Evolutionary conservation across 139 green algal genomes (phyloP), one percentile per base, ranked within the genome.

Genomic region (Desmodesmus armatus): DNA sequence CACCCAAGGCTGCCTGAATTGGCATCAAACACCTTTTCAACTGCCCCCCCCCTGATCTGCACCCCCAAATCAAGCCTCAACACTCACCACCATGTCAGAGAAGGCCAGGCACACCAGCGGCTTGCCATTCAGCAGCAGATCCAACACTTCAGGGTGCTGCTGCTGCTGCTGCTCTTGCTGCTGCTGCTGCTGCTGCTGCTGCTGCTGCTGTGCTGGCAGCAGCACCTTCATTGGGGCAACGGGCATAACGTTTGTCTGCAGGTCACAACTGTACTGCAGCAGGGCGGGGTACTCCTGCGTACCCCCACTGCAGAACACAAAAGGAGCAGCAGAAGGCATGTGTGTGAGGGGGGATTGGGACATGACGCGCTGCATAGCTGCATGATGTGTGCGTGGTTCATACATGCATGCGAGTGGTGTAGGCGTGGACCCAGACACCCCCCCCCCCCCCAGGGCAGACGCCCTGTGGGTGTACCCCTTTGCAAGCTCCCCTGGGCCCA

Each of bases 61-160:
- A 13, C 11, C 27, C 60, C 11, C 3, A 31, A 23, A 78, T 58
- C 6, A 35, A 55, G 35, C 40, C 11, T 33, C 5, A 6, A 4
- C 41, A 49, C 80, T 62, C 90, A 98, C 94, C 77, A 91, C 80
- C 95, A 98, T 97, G 83, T 95, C 40, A 31, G 94, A 91, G 80
- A 98, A 98, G 11, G 89, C 82, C n/a, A 98, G 77, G 35, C 89
- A 87, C 25, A 97, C 17, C 72, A 98, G 83, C 21, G 95, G 94
- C 53, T 85, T 77, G 2, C 95, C 95, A 1, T 88, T 51, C 53
- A 98, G 87, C 67, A 98, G 84, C 37, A 65, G 49, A 9, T 82
- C 82, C 85, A 98, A 62, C n/a, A 87, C 83, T 81, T 98, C 94
- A 21, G 37, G 58, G 62, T 87, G 73, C 82, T 87, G 40, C 60